Evolutionary conservation across 768 basidiomycete species (phyloP), one percentile per base, ranked within the genome.

Genomic region (Tulasnella sp.): DNA sequence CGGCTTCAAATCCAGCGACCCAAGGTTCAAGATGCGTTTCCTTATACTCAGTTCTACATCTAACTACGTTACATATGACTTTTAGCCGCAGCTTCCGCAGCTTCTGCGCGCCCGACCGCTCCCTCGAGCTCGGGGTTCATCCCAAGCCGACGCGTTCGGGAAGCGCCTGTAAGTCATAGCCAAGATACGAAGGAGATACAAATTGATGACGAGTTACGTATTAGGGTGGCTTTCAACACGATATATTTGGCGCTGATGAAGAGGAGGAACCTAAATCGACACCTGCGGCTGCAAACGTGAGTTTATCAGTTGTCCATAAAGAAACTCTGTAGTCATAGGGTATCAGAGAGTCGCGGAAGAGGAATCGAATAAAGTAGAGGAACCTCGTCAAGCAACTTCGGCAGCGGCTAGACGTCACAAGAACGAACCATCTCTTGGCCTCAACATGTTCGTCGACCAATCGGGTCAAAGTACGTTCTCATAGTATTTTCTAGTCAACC

Each of bases 121-220:
- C 3, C 49, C 25, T 25, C 37, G 28, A 10, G 48, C 19, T 45
- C 41, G 5, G 56, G 46, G 31, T 58, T 57, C 47, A 57, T 51
- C 15, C 58, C 58, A 2, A 48, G 53, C 12, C 53, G 58, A 9
- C 56, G 57, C 41, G 58, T 58, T 31, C 48, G 57, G 9, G 56
- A 53, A n/a, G 45, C 57, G 4, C 56, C 57, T 1, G 39, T 55
- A 31, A 13, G 37, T 28, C 15, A 20, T 34, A 10, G 25, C 32
- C 15, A 25, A 2, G 24, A n/a, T 40, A 15, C 19, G 28, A 43
- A 24, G 24, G 53, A 32, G 9, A 20, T 4, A 16, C n/a, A 13
- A 13, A 15, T 32, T 1, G 22, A 37, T 9, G 48, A 49, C 48
- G 15, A 16, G n/a, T 35, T 51, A 22, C 5, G 16, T 24, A 8